phyloP scores from a whole-genome alignment of 2,329 filamentous ascomycete genomes.

The Chaetomium globosum region DNA sequence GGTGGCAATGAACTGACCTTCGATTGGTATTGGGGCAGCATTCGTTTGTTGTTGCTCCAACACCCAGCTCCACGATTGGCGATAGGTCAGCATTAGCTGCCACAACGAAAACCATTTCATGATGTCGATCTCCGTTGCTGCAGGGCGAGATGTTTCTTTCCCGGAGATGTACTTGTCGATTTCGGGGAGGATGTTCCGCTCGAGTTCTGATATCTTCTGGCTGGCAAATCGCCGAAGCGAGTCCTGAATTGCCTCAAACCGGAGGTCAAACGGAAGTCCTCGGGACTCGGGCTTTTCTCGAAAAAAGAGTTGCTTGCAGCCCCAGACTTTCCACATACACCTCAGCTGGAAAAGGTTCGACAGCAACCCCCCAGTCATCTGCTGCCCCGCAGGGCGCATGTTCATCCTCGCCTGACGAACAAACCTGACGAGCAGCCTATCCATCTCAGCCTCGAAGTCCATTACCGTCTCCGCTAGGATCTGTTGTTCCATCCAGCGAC shows the following conservation, averaged over 20 bases:
- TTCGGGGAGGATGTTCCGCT: conserved; percentile 28
- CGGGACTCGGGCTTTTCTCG: background rate
- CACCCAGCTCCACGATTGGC: conserved; percentile 27
- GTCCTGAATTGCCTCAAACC: conserved; percentile 27
- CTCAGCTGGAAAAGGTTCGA: conserved; percentile 29
- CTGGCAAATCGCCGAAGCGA: conserved; percentile 31
- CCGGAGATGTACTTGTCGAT: conserved; percentile 24
- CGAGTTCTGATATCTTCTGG: conserved; percentile 30
- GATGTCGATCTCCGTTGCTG: conserved; percentile 20
- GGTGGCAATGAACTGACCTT: conserved; percentile 20
- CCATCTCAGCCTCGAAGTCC: conserved; percentile 29
- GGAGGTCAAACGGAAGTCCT: background rate
- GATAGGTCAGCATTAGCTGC: conserved; percentile 37
- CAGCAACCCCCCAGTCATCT: conserved; percentile 21
- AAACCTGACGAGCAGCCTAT: conserved; percentile 28
- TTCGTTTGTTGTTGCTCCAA: conserved; percentile 26
- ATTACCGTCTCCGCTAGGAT: conserved; percentile 15
- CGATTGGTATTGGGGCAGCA: conserved; percentile 20
- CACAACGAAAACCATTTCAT: conserved; percentile 32
- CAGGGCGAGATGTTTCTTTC: conserved; percentile 14
- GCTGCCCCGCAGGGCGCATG: background rate
- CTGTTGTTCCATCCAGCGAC: conserved; percentile 26
- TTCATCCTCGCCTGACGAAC: background rate
- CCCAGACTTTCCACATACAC: conserved; percentile 35
- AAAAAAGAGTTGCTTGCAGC: conserved; percentile 28